A percentile compares a stretch with the other conserved stretches of the same genome.
Conservation (phyloP, 225 moss, liverwort and hornwort genomes). For the Physcomitrium patens region DNA sequence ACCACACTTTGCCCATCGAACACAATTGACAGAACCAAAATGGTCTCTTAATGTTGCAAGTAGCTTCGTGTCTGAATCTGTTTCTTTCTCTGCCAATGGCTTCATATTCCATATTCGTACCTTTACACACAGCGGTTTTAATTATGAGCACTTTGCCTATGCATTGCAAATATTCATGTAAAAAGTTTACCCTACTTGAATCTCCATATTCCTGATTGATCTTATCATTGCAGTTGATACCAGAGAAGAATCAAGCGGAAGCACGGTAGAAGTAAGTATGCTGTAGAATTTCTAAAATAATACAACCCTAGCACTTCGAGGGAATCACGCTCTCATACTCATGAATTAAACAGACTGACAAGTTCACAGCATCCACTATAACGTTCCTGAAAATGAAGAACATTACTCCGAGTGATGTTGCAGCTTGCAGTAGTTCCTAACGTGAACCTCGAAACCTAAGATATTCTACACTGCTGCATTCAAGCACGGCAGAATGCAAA, state of each 20-base stretch:
- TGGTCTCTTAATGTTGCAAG: slow-evolving; percentile 96
- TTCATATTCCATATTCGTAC: slow-evolving; percentile 98
- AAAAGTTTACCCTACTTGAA: slow-evolving; percentile 20
- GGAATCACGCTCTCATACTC: neutral
- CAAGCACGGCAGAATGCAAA: neutral
- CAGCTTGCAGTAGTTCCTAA: neutral
- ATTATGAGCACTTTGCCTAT: neutral
- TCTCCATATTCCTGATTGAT: neutral
- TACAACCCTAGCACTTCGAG: neutral
- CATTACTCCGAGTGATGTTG: neutral
- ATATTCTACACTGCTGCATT: slow-evolving; percentile 10
- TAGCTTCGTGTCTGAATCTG: slow-evolving; percentile 68
- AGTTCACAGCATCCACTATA: slow-evolving; percentile 2
- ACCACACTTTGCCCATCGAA: slow-evolving; percentile 93
- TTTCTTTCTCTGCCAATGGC: slow-evolving; percentile 60
- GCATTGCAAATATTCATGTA: slow-evolving; percentile 6
- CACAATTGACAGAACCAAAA: slow-evolving; percentile 97
- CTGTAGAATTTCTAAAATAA: neutral
- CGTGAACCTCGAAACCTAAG: slow-evolving; percentile 33
- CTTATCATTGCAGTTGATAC: slow-evolving; percentile 4
- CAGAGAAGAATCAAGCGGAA: neutral
- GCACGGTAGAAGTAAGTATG: neutral
- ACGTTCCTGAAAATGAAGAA: neutral
- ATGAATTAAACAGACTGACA: neutral
- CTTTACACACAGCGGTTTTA: slow-evolving; percentile 17